A percentile compares a stretch with the other conserved stretches of the same genome.
Evolutionary conservation across 164 flowering plant species (phyloP).

Genomic region (Pachysandra terminalis): DNA sequence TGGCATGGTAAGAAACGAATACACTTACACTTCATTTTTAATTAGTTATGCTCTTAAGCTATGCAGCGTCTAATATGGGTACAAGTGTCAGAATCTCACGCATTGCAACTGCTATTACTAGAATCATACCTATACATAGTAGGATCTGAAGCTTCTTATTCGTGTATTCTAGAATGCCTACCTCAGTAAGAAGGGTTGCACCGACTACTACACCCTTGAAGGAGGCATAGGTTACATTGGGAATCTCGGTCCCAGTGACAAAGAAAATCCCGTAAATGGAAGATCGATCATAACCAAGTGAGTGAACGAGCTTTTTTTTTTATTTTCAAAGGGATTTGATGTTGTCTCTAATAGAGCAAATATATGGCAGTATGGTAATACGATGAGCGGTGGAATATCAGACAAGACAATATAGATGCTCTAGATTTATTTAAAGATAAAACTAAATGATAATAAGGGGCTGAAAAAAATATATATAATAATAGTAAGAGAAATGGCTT

Average conservation of each 20-base stretch:
- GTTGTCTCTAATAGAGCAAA: too few species aligned
- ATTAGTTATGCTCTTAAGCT: neutral
- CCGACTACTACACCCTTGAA: conserved; percentile 16
- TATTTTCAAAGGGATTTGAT: neutral
- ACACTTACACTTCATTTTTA: neutral
- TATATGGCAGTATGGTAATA: too few species aligned
- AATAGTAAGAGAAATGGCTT: too few species aligned
- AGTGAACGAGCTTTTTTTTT: conserved; percentile 14
- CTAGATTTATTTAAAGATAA: too few species aligned
- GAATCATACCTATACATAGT: too few species aligned
- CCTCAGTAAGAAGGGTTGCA: conserved; percentile 44
- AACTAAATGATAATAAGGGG: too few species aligned
- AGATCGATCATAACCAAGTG: conserved; percentile 20
- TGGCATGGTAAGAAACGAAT: conserved; percentile 49
- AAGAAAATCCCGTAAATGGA: conserved; percentile 16
- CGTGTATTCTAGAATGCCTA: conserved; percentile 45
- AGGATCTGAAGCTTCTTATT: neutral
- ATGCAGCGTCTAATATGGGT: too few species aligned
- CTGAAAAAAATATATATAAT: too few species aligned
- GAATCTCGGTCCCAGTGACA: conserved; percentile 20
- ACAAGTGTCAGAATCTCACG: too few species aligned
- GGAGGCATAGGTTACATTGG: conserved; percentile 36
- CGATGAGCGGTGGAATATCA: too few species aligned
- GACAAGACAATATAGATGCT: too few species aligned
- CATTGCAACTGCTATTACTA: too few species aligned